Evolutionary conservation across 2,329 filamentous ascomycete genomes (phyloP).

Genomic region (Diaporthe nobilis): DNA sequence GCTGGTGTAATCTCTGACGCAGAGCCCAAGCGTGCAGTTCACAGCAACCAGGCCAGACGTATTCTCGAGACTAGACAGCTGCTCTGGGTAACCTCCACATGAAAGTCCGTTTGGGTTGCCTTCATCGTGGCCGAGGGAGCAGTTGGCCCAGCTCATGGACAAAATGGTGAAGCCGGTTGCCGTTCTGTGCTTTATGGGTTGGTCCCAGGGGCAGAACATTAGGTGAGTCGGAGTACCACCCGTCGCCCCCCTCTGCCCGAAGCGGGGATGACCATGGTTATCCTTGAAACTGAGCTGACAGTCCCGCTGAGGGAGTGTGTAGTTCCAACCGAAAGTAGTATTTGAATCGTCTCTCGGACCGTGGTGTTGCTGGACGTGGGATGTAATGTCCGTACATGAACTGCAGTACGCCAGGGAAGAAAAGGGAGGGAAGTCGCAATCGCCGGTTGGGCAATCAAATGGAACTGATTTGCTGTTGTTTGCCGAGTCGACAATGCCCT

Average conservation of each 20-base stretch:
- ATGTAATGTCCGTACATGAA: neutral
- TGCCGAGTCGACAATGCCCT: neutral
- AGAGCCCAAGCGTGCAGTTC: neutral
- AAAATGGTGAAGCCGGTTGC: neutral
- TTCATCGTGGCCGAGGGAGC: neutral
- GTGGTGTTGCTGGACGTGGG: neutral
- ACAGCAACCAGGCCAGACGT: neutral
- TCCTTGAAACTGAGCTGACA: neutral
- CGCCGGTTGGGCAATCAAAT: neutral
- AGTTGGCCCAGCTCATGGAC: neutral
- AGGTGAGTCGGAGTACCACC: rapidly evolving
- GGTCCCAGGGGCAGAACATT: neutral
- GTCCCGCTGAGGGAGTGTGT: neutral
- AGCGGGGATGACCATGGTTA: no score
- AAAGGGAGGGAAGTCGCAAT: neutral
- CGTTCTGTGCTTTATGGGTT: rapidly evolving
- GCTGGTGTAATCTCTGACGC: neutral
- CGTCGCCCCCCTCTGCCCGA: no score
- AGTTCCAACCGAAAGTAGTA: neutral
- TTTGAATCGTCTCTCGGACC: neutral
- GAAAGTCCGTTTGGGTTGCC: rapidly evolving
- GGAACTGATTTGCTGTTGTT: neutral
- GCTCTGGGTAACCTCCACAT: neutral
- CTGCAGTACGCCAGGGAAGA: neutral
- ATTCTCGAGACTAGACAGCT: neutral